Percentiles rank a stretch among this genome's conserved stretches.
phyloP scores from a whole-genome alignment of 202 grass and related monocot genomes.

The Schoenoplectus tabernaemontani region DNA sequence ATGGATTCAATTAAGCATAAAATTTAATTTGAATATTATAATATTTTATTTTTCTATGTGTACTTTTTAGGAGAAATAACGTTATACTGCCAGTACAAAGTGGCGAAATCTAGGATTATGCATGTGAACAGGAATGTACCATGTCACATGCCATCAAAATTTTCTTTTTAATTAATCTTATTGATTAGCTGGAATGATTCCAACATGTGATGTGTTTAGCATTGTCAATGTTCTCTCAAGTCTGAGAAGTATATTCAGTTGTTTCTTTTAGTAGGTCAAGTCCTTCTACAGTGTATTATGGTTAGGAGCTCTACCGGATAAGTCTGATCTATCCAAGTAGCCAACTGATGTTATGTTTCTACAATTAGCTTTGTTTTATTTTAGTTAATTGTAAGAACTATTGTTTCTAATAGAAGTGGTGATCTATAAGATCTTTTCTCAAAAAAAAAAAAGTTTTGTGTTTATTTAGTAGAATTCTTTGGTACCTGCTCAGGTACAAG shows the following conservation, averaged over 20 bases:
- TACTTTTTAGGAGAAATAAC: too few relatives aligned
- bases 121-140: constrained; percentile 17
- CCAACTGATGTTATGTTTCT: neutral
- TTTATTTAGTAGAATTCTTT: neutral
- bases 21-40: neutral
- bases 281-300: neutral
- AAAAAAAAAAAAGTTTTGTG: too few relatives aligned
- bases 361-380: too few relatives aligned
- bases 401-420: too few relatives aligned
- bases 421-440: too few relatives aligned
- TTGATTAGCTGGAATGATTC: constrained; percentile 24
- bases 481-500: too few relatives aligned
- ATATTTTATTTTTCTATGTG: neutral
- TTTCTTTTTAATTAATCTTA: neutral
- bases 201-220: constrained; percentile 22
- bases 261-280: neutral
- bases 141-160: neutral
- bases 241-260: neutral
- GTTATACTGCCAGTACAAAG: neutral
- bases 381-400: too few relatives aligned
- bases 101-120: neutral
- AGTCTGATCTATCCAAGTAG: too few relatives aligned
- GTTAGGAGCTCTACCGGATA: neutral
- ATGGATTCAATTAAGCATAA: neutral
- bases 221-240: constrained; percentile 8